phyloP scores from a whole-genome alignment of 768 basidiomycete genomes.

The Suillus alpinus region DNA sequence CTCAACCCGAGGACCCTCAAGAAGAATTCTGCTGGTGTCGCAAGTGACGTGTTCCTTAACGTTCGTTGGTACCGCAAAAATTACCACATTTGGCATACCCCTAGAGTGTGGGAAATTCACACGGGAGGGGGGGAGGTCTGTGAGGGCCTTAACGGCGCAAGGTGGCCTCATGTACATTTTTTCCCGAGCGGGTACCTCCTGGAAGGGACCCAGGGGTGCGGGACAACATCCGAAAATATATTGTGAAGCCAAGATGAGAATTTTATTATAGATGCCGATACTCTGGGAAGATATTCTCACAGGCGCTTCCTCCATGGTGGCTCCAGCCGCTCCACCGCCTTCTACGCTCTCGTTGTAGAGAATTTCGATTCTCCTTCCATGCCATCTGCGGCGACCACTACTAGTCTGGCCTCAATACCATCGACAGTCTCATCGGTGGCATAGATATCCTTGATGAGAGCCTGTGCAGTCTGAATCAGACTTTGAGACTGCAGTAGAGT shows the following conservation, averaged over 20 bases:
- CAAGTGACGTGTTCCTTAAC: no score
- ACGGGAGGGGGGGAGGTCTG: background rate
- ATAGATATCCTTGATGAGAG: constrained; percentile 51
- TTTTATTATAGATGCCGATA: background rate
- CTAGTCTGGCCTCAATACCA: constrained; percentile 37
- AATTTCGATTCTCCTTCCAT: constrained; percentile 17
- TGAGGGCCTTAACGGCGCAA: background rate
- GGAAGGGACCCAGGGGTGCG: constrained; percentile 44
- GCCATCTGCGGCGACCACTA: constrained; percentile 35
- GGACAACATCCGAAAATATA: constrained; percentile 49
- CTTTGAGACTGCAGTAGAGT: constrained; percentile 38
- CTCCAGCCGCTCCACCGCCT: no score
- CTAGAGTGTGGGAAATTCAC: background rate
- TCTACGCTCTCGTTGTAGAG: constrained; percentile 35
- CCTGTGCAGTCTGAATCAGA: constrained; percentile 43
- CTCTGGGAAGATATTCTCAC: constrained; percentile 34
- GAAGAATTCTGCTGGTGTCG: no score
- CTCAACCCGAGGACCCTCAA: no score
- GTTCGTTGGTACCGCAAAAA: no score
- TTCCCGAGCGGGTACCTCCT: background rate
- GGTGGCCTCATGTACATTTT: background rate
- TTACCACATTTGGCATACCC: no score
- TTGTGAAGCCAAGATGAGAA: constrained; percentile 14
- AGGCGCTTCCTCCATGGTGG: constrained; percentile 47
- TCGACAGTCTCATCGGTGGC: constrained; percentile 52